Percentiles rank a stretch among this genome's conserved stretches.
phyloP scores from a whole-genome alignment of 495 filamentous ascomycete genomes.

The Podospora comata region DNA sequence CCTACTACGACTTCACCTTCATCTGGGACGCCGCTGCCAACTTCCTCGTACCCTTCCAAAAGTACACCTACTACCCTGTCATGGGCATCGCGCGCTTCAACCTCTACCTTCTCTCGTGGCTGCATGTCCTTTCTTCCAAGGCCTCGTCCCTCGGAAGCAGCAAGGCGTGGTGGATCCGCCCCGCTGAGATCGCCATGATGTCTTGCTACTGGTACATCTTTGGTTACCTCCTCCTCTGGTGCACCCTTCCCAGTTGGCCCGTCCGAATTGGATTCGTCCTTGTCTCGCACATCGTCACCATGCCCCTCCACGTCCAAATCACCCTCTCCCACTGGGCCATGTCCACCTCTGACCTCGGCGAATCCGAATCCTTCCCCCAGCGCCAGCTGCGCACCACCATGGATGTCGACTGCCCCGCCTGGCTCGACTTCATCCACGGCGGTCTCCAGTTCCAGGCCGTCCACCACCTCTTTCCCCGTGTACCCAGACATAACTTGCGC shows the following conservation, averaged over 20 bases:
- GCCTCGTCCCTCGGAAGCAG: conserved; percentile 35
- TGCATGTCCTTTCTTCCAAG: conserved; percentile 37
- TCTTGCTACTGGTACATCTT: conserved; percentile 46
- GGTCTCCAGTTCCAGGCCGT: conserved; percentile 51
- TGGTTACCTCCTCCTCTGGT: conserved; percentile 45
- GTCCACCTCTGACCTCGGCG: conserved; percentile 47
- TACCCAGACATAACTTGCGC: conserved; percentile 48
- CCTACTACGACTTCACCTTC: conserved; percentile 48
- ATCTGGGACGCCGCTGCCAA: conserved; percentile 43
- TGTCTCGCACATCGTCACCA: conserved; percentile 46
- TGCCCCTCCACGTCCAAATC: conserved; percentile 52
- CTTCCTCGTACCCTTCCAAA: conserved; percentile 41
- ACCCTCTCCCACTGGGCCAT: conserved; percentile 53
- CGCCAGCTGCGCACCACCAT: conserved; percentile 49
- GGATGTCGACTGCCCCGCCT: conserved; percentile 49
- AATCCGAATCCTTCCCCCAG: conserved; percentile 47
- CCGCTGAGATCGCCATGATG: conserved; percentile 43
- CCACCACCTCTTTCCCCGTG: conserved; percentile 47
- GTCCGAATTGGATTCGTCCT: conserved; percentile 46
- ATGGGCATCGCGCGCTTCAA: conserved; percentile 53
- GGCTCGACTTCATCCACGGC: conserved; percentile 49
- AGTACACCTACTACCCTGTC: conserved; percentile 51
- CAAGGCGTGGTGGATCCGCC: conserved; percentile 47
- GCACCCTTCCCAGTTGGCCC: conserved; percentile 42
- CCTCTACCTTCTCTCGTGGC: conserved; percentile 48